These are phyloP conservation scores for Akanthomyces dipterigenus DNA, from an alignment of 2,329 filamentous ascomycete species.

Conservation along the genomic window DNA sequence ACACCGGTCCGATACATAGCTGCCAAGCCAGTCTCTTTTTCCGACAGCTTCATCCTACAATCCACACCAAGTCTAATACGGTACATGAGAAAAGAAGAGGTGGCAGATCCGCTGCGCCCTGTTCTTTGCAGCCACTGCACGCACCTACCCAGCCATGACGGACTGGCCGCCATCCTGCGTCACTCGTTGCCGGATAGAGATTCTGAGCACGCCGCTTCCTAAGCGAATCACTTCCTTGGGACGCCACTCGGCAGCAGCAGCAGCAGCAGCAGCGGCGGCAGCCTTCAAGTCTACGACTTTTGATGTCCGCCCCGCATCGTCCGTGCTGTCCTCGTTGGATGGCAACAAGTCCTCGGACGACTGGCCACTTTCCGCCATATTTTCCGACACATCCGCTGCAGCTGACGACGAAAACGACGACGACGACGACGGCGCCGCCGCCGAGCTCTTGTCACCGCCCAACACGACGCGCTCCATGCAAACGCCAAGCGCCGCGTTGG, in stretches of 20 bases:
- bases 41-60: no score
- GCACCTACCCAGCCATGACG: conserved; percentile 32
- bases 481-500: conserved; percentile 33
- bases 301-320: neutral
- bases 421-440: neutral
- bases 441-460: neutral
- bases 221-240: conserved; percentile 18
- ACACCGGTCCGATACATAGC: no score
- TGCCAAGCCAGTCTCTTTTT: neutral
- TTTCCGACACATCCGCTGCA: neutral
- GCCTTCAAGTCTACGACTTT: neutral
- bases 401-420: neutral
- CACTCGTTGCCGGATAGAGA: conserved; percentile 34
- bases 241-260: neutral
- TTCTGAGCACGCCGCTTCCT: conserved; percentile 32
- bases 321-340: neutral
- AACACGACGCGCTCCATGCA: neutral
- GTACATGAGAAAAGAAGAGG: no score
- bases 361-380: neutral
- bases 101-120: no score
- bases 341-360: neutral
- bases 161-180: conserved; percentile 39
- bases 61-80: no score
- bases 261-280: neutral
- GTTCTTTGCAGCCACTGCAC: neutral